Evolutionary conservation across 768 basidiomycete species (phyloP).

Genomic region (Collybia sordida): DNA sequence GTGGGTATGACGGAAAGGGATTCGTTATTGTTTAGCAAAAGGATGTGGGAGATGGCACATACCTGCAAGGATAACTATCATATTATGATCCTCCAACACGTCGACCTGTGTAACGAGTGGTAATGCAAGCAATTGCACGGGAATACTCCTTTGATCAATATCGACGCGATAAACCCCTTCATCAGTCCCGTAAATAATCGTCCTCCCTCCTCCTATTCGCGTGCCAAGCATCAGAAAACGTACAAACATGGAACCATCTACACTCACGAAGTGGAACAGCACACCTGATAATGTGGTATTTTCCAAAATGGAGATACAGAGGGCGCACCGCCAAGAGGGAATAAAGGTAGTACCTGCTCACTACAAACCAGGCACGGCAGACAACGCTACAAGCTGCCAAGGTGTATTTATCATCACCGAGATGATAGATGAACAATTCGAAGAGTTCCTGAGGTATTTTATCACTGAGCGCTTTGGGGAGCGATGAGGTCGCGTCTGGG

Average conservation of each 20-base stretch:
- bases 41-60: conserved; percentile 6
- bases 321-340: conserved; percentile 8
- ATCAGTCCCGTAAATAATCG: conserved; percentile 12
- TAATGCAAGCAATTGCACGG: conserved; percentile 4
- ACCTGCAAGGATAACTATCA: conserved; percentile 77
- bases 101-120: conserved; percentile 66
- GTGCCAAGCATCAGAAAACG: background rate
- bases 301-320: background rate
- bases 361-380: conserved; percentile 21
- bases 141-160: conserved; percentile 1
- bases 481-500: background rate
- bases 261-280: conserved; percentile 8
- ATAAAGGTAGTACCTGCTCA: conserved; percentile 13
- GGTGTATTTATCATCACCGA: conserved; percentile 7
- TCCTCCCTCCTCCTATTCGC: background rate
- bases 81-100: conserved; percentile 71
- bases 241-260: too few species aligned
- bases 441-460: conserved; percentile 16
- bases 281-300: conserved; percentile 6
- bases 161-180: conserved; percentile 12
- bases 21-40: background rate
- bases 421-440: conserved; percentile 12
- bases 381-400: conserved; percentile 20
- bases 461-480: conserved; percentile 4
- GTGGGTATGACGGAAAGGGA: background rate